Evolutionary conservation across 805 yeast genomes (phyloP), one percentile per base, ranked within the genome.

Genomic region (Saccharomycopsis lassenensis): DNA sequence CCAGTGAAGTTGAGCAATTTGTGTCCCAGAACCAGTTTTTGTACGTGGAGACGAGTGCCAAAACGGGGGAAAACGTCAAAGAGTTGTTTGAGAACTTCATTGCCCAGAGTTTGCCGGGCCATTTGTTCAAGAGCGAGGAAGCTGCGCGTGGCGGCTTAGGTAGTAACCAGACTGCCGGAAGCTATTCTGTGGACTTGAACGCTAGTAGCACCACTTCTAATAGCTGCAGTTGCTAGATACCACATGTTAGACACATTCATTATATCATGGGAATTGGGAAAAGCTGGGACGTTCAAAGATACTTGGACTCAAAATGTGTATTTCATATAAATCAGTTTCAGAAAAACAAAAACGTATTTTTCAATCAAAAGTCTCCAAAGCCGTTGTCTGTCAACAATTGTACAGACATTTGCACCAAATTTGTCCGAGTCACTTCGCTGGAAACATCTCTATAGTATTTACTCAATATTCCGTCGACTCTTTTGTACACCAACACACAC

Each of bases 11-110:
- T 49, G 52, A 37, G 44, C 44, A 31, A 11, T 37, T 77, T 49
- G 77, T 77, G 10, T 62, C 59, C 36, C 78, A 71, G 43, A 61
- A 66, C 16, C 67, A 67, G 4, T 57, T 73, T 24, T 43, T 70
- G 19, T 71, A 66, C 46, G 61, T 58, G 28, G 77, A 62, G 40
- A 75, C 85, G 1, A 76, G 87, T 43, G 87, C 94, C 2, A 81
- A 78, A 53, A 61, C 71, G 2, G 87, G 87, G 7, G 62, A 63
- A 28, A 82, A 82, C 20, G 69, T 85, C 1, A 48, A 46, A 1
- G 61, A 65, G 23, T 43, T 61, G 16, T 68, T 67, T 47, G 55
- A 52, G 34, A 36, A 24, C 5, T 48, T 48, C 6, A 58, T 66
- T 31, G 71, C 81, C 1, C 24, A 30, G 17, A 22, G 16, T 33